Conservation (phyloP, 164 flowering plant genomes). For the Stephania cephalantha region DNA sequence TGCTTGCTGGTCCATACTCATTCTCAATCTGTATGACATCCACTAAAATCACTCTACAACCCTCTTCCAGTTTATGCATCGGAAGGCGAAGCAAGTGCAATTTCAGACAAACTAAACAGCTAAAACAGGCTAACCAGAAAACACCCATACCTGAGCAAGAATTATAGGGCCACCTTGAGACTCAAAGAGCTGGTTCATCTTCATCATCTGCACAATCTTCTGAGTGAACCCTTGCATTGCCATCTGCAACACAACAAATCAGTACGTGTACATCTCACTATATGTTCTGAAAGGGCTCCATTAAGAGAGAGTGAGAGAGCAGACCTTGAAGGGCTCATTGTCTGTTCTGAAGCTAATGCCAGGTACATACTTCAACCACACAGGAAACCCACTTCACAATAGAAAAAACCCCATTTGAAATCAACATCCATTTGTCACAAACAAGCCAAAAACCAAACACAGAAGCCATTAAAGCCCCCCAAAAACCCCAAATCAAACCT, state of each 20-base stretch:
- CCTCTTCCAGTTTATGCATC: not conserved
- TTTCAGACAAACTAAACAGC: not conserved
- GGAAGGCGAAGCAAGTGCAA: not conserved
- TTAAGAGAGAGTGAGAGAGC: not conserved
- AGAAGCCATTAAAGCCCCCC: not conserved
- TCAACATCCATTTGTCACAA: not conserved
- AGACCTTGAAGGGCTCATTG: constrained; percentile 79
- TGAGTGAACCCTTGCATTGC: constrained; percentile 74
- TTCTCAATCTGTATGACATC: constrained; percentile 50
- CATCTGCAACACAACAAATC: constrained; percentile 28
- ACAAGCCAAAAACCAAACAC: not conserved
- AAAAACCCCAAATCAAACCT: not conserved
- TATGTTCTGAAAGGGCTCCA: no score
- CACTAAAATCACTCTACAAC: not conserved
- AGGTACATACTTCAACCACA: constrained; percentile 87
- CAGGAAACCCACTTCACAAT: constrained; percentile 72
- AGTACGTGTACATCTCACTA: not conserved
- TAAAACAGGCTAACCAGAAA: not conserved
- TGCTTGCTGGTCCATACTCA: constrained; percentile 48
- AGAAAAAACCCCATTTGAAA: constrained; percentile 7
- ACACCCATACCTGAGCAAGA: constrained; percentile 50
- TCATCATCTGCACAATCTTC: constrained; percentile 69
- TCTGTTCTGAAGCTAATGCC: constrained; percentile 77
- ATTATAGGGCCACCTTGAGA: constrained; percentile 84
- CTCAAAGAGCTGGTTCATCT: constrained; percentile 50